Evolutionary conservation across 495 filamentous ascomycete genomes (phyloP), one percentile per base, ranked within the genome.

Genomic region (Lasiosphaeria ovina): DNA sequence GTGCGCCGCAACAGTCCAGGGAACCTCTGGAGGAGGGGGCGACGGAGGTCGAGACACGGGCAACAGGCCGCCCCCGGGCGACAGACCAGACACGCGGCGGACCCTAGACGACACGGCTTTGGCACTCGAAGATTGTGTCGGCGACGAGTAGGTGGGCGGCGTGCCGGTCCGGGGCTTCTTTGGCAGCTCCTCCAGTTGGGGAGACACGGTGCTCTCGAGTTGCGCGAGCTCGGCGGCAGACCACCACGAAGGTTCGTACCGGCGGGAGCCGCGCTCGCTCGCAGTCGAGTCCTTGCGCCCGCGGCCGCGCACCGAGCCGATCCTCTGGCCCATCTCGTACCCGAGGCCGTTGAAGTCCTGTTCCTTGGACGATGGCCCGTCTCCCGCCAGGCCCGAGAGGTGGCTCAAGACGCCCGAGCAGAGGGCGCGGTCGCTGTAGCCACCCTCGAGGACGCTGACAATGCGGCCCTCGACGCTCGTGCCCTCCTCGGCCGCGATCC

Each of bases 401-500:
- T 98, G 94, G 69, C 92, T 93, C 42, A 97, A 72, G 5, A 96
- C 87, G 35, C 95, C 94, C 40, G 88, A 94, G 66, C 82, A 89
- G 55, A 98, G 72, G 24, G 94, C 94, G 54, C 92, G 83, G 69
- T 98, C 90, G 67, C 91, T 96, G 69, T 98, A 98, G 0, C 94
- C 94, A 32, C 94, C 94, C 71, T 98, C 94, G 10, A 98, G 82
- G 8, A 98, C 90, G 76, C 92, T 97, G 65, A 98, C 85, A 35
- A 97, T 79, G 17, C 94, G 80, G 7, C 94, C 94, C 44, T 93
- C 88, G 5, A 89, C 89, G 24, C 84, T 82, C 9, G 87, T 82
- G 4, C 82, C 87, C 62, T 89, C 89, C 71, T 97, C 92, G 50
- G 92, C 83, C 0, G 95, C 89, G 55, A 98, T 77, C 4, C 79